A percentile compares a stretch with the other conserved stretches of the same genome.
Evolutionary conservation across 345 rosid genomes (phyloP).

Genomic region (Syzygium aromaticum): DNA sequence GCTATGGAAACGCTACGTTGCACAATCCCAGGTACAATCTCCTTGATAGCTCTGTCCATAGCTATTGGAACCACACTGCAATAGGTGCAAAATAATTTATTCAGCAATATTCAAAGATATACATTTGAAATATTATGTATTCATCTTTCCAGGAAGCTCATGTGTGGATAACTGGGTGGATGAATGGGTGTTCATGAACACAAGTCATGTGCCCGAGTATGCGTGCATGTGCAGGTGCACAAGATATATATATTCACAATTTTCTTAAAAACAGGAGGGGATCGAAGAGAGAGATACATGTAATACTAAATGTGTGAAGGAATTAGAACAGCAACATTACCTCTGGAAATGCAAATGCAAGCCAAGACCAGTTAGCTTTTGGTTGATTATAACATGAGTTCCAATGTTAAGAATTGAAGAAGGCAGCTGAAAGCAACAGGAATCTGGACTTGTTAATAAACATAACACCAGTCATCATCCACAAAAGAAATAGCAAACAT

Average conservation of each 20-base stretch:
- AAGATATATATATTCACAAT: background rate
- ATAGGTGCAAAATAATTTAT: background rate
- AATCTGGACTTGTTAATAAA: constrained; percentile 5
- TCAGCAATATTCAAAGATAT: background rate
- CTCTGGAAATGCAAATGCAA: constrained; percentile 89
- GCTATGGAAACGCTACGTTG: constrained; percentile 99
- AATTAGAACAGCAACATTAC: constrained; percentile 19
- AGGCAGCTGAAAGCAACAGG: constrained; percentile 43
- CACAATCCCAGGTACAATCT: constrained; percentile 81
- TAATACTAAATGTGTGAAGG: background rate
- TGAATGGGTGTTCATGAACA: background rate
- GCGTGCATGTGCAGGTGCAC: background rate
- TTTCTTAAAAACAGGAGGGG: background rate
- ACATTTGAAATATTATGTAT: background rate
- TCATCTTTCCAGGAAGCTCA: background rate
- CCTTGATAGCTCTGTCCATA: constrained; percentile 95
- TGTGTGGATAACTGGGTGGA: background rate
- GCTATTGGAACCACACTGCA: constrained; percentile 82
- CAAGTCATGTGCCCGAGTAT: background rate
- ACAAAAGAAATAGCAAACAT: background rate
- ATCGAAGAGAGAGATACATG: background rate
- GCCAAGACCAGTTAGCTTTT: constrained; percentile 56
- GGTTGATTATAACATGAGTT: constrained; percentile 78
- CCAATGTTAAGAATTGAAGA: constrained; percentile 70
- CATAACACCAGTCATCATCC: background rate